Conservation (phyloP, 129 eudicot species). For the Calendula officinalis region DNA sequence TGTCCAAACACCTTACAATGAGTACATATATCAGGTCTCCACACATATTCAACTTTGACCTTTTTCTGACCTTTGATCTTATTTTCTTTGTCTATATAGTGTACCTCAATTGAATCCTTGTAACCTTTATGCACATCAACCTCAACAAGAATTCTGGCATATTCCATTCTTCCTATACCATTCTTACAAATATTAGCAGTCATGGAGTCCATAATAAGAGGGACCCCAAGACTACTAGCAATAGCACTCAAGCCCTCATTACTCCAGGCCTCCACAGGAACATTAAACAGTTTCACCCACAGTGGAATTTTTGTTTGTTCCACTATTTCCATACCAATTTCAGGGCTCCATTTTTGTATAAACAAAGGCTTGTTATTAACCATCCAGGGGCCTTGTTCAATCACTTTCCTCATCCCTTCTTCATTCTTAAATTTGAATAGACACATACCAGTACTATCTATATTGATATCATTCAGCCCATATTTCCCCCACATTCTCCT, state of each 20-base stretch:
- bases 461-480: not conserved
- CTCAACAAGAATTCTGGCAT: not conserved
- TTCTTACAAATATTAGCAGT: not conserved
- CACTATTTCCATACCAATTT: not conserved
- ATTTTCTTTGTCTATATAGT: too few species aligned
- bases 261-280: not conserved
- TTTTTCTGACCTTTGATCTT: too few species aligned
- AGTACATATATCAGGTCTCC: too few species aligned
- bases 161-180: not conserved
- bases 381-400: not conserved
- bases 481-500: not conserved
- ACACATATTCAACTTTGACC: too few species aligned
- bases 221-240: not conserved
- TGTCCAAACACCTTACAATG: too few species aligned
- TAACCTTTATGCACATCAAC: not conserved
- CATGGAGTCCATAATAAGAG: not conserved
- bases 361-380: not conserved
- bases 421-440: not conserved
- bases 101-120: not conserved
- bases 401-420: not conserved
- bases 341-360: not conserved
- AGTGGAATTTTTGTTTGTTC: not conserved
- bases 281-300: not conserved
- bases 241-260: not conserved
- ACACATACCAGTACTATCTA: not conserved